Evolutionary conservation across 352 stramenopile genomes (phyloP), one percentile per base, ranked within the genome.

Genomic region (Pythium guiyangense): DNA sequence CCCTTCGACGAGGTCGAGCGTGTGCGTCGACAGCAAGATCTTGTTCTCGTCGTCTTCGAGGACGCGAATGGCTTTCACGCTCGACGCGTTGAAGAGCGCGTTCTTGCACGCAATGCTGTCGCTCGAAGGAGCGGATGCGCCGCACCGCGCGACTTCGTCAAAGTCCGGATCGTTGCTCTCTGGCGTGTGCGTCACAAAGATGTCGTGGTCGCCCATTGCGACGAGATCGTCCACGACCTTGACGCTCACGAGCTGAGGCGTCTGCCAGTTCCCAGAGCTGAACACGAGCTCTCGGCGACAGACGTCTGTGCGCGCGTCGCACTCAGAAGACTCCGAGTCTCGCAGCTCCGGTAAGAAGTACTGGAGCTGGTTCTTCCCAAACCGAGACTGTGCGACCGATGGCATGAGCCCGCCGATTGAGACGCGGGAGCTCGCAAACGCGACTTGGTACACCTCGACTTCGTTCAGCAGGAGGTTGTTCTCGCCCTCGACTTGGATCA

Each of bases 1-100:
- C 31, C 80, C 80, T 73, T 91, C 80, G 20, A 74, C 57, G 9
- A 90, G 52, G 4, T 62, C 43, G 18, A 90, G 42, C 6, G 57
- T 27, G 15, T 67, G 63, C 12, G 70, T 67, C 0, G 80, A 87
- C 15, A 91, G 63, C 1, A 87, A 59, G 0, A 91, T 58, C 35
- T 67, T 71, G 45, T 77, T 87, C 40, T 87, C 74, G 22, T 91
- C 80, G 53, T 91, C 80, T 45, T 91, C 80, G 14, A 71, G 42
- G 9, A 89, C 67, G 0, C 58, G 59, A 1, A 91, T 63, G 1
- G 57, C 48, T 47, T 88, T 88, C 9, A 86, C 59, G 39, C 73
- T 76, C 6, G 71, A 74, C 1, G 69, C 67, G 22, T 71, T 84
- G 34, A 88, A 88, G 6, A 86, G 25, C 1, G 53, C 29, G 17